Conservation (phyloP, 768 basidiomycete species). For the Terana coerulea region DNA sequence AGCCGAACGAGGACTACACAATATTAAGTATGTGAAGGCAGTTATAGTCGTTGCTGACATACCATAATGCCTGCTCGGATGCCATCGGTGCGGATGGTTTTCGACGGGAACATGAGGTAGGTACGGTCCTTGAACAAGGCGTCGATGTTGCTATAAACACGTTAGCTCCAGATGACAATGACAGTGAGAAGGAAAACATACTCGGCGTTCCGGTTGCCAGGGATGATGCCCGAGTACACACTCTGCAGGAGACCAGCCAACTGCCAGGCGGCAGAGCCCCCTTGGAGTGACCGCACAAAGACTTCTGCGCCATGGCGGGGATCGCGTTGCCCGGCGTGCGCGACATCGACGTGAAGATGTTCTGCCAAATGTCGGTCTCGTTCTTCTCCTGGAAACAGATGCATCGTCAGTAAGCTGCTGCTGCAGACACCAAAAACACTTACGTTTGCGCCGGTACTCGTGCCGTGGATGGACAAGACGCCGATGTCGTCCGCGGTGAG, state of each 20-base stretch:
- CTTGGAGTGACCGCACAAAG: constrained; percentile 94
- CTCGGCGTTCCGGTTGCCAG: constrained; percentile 96
- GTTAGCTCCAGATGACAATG: not conserved
- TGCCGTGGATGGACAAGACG: constrained; percentile 85
- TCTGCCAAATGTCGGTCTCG: constrained; percentile 96
- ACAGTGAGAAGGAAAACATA: constrained; percentile 39
- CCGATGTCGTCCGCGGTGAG: constrained; percentile 91
- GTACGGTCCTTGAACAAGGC: constrained; percentile 85
- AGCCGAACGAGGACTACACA: constrained; percentile 88
- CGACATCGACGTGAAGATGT: constrained; percentile 82
- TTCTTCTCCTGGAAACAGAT: constrained; percentile 74
- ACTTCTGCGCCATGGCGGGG: constrained; percentile 97
- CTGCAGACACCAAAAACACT: constrained; percentile 17
- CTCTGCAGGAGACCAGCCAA: constrained; percentile 89
- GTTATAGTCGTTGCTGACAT: constrained; percentile 16
- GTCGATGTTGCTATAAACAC: constrained; percentile 77
- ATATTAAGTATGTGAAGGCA: constrained; percentile 3
- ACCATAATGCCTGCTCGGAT: constrained; percentile 87
- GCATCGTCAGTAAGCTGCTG: constrained; percentile 13
- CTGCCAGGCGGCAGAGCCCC: constrained; percentile 99
- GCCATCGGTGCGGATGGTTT: constrained; percentile 91
- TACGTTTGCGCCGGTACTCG: constrained; percentile 81
- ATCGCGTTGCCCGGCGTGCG: constrained; percentile 96
- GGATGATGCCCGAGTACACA: constrained; percentile 80
- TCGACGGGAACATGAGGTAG: constrained; percentile 96